Percentiles rank a stretch among this genome's conserved stretches.
Conservation (phyloP, 2,329 filamentous ascomycete genomes). For the Aureobasidium sp. region DNA sequence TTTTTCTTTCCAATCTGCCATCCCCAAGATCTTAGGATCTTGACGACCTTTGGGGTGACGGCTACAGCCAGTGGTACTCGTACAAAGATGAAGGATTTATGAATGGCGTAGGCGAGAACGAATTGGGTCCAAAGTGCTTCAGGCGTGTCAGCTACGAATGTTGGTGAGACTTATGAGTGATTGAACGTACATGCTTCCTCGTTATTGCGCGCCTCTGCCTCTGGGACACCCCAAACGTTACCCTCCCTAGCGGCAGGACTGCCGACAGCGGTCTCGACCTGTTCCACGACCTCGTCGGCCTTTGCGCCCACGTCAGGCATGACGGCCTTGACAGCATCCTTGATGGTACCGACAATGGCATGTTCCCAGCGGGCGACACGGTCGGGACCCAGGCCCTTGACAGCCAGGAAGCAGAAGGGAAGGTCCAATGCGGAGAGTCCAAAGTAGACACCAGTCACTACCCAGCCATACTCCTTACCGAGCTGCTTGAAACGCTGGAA, state of each 20-base stretch:
- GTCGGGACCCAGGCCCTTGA: conserved; percentile 74
- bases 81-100: conserved; percentile 96
- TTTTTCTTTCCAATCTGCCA: conserved; percentile 85
- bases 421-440: conserved; percentile 79
- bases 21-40: conserved; percentile 75
- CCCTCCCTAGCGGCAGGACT: conserved; percentile 23
- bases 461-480: conserved; percentile 88
- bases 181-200: conserved; percentile 21
- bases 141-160: not conserved
- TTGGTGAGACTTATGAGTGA: no score
- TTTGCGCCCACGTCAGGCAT: conserved; percentile 33
- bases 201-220: conserved; percentile 19
- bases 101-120: conserved; percentile 88
- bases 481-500: conserved; percentile 72
- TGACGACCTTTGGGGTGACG: conserved; percentile 89
- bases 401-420: conserved; percentile 87
- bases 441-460: conserved; percentile 85
- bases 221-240: conserved; percentile 19
- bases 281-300: conserved; percentile 17
- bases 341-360: conserved; percentile 52
- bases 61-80: conserved; percentile 89
- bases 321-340: conserved; percentile 52
- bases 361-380: conserved; percentile 70
- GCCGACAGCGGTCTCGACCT: conserved; percentile 27
- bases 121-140: conserved; percentile 72